phyloP scores from a whole-genome alignment of 192 early-diverging fungal genomes.

The Coemansia furcata region DNA sequence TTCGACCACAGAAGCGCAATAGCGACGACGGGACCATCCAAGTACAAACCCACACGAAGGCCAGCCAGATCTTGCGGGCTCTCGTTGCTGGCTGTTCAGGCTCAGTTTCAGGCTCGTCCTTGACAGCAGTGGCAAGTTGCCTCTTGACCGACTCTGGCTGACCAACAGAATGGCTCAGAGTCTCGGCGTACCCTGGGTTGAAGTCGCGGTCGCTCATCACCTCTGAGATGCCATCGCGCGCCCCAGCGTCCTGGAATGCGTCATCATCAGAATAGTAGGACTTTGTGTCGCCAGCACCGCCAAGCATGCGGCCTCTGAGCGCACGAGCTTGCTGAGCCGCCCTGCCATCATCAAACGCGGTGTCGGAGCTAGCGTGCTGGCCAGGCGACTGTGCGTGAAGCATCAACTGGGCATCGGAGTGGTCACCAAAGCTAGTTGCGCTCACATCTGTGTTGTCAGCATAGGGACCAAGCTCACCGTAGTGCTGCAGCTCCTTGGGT shows the following conservation, averaged over 20 bases:
- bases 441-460: constrained; percentile 20
- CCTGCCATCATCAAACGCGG: constrained; percentile 19
- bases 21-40: constrained; percentile 68
- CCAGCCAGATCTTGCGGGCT: constrained; percentile 51
- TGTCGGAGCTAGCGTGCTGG: constrained; percentile 31
- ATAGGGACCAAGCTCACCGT: constrained; percentile 43
- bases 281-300: constrained; percentile 53
- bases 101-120: constrained; percentile 40
- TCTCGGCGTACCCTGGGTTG: constrained; percentile 24
- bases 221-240: constrained; percentile 42
- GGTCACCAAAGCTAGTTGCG: constrained; percentile 46
- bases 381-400: constrained; percentile 47
- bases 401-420: constrained; percentile 49
- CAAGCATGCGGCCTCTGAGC: constrained; percentile 51
- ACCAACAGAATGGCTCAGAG: constrained; percentile 11
- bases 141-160: constrained; percentile 25
- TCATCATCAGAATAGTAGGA: constrained; percentile 67
- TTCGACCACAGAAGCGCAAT: constrained; percentile 69
- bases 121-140: constrained; percentile 19
- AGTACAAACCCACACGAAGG: constrained; percentile 45
- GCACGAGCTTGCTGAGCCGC: constrained; percentile 39
- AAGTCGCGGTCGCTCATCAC: constrained; percentile 39
- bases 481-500: constrained; percentile 16
- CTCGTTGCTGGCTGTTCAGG: constrained; percentile 55
- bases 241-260: constrained; percentile 55